phyloP scores from a whole-genome alignment of 2,329 filamentous ascomycete genomes.

The Erysiphe pisi region DNA sequence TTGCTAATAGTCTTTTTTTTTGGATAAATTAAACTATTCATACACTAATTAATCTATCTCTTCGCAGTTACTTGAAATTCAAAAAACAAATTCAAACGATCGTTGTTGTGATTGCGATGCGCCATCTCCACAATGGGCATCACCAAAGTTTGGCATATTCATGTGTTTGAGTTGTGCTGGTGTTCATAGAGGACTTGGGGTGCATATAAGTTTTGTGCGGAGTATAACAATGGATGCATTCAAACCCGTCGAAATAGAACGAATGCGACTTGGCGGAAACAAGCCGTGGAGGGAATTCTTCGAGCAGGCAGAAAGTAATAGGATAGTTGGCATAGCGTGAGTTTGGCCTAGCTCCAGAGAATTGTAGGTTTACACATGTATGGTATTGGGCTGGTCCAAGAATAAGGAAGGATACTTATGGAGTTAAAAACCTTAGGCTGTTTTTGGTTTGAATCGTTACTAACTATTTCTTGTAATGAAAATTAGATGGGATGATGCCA shows the following conservation, averaged over 20 bases:
- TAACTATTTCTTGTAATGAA: not conserved
- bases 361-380: not conserved
- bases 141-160: conserved; percentile 96
- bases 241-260: conserved; percentile 81
- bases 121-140: conserved; percentile 94
- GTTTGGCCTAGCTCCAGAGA: conserved; percentile 29
- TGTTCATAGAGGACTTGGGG: conserved; percentile 84
- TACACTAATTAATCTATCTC: no score
- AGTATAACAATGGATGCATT: conserved; percentile 99
- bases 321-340: conserved; percentile 49
- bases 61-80: conserved; percentile 70
- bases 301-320: conserved; percentile 56
- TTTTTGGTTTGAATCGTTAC: not conserved
- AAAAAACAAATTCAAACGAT: conserved; percentile 81
- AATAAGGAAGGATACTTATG: no score
- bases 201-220: conserved; percentile 97
- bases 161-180: conserved; percentile 96
- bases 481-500: conserved; percentile 60
- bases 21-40: no score
- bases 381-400: no score
- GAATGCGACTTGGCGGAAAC: conserved; percentile 90
- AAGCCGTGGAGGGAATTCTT: conserved; percentile 80
- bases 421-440: no score
- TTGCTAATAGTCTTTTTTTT: no score
- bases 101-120: conserved; percentile 91